Evolutionary conservation across 768 basidiomycete species (phyloP).

Genomic region (Leccinellum albellum): DNA sequence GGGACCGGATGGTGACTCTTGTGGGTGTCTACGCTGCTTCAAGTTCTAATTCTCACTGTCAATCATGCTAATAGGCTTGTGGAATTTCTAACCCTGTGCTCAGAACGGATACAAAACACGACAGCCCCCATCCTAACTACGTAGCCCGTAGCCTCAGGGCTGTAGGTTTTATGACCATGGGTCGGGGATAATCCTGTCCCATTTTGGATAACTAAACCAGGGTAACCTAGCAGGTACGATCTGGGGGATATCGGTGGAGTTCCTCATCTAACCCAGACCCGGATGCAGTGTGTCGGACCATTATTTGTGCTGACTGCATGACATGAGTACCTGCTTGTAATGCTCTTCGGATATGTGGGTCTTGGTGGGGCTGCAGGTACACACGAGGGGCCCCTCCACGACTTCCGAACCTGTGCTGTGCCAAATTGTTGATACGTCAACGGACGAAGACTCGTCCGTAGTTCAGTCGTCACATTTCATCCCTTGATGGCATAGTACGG

Average conservation of each 20-base stretch:
- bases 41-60: not conserved
- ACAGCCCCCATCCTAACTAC: not conserved
- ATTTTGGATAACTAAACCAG: not conserved
- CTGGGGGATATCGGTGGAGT: conserved; percentile 1
- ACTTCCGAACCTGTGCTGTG: not conserved
- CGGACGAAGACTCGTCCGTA: not conserved
- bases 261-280: conserved; percentile 9
- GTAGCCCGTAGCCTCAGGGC: no score
- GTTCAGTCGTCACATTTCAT: conserved; percentile 6
- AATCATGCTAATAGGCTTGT: not conserved
- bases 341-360: not conserved
- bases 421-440: not conserved
- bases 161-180: not conserved
- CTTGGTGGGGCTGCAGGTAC: not conserved
- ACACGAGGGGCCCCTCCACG: not conserved
- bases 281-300: conserved; percentile 4
- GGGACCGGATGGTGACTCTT: not conserved
- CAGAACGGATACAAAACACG: not conserved
- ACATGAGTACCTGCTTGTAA: not conserved
- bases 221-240: no score
- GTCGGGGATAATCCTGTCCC: not conserved
- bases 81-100: not conserved
- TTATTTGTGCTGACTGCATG: conserved; percentile 2
- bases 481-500: not conserved
- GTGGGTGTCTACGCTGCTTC: not conserved